Evolutionary conservation across 345 rosid genomes (phyloP).

Genomic region (Hypericum perforatum): DNA sequence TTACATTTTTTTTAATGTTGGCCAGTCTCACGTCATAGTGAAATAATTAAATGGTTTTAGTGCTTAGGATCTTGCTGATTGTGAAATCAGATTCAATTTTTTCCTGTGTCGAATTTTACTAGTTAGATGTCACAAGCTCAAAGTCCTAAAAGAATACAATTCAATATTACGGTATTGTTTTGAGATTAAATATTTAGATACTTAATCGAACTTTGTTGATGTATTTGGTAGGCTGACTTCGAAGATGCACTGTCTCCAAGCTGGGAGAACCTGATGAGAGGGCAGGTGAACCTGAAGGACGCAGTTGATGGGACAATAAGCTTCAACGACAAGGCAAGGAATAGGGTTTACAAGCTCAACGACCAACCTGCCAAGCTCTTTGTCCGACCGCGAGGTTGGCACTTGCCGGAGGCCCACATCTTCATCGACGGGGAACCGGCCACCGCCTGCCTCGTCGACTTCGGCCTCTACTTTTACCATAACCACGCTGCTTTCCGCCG

Average conservation of each 20-base stretch:
- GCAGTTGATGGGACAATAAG: conserved; percentile 76
- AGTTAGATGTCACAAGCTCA: too few relatives aligned
- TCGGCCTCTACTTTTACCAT: conserved; percentile 85
- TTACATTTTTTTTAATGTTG: too few relatives aligned
- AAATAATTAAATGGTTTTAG: too few relatives aligned
- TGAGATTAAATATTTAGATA: not conserved
- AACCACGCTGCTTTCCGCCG: conserved; percentile 52
- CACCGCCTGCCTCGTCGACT: conserved; percentile 80
- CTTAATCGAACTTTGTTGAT: not conserved
- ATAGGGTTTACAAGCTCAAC: conserved; percentile 77
- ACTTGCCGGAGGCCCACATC: conserved; percentile 77
- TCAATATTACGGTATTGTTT: too few relatives aligned
- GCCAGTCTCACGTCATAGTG: too few relatives aligned
- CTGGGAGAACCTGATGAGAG: conserved; percentile 91
- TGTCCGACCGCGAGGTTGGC: conserved; percentile 93
- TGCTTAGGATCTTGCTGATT: too few relatives aligned
- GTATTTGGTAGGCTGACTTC: conserved; percentile 54
- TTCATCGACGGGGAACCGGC: conserved; percentile 82
- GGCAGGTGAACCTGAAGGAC: conserved; percentile 84
- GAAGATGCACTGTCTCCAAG: conserved; percentile 89
- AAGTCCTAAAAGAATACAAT: too few relatives aligned
- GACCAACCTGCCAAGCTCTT: conserved; percentile 72
- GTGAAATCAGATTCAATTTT: too few relatives aligned
- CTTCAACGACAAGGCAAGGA: conserved; percentile 66
- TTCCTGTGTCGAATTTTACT: too few relatives aligned